Base-by-base conservation (phyloP, 805 yeast species). In the Candida palmyrensis region DNA sequence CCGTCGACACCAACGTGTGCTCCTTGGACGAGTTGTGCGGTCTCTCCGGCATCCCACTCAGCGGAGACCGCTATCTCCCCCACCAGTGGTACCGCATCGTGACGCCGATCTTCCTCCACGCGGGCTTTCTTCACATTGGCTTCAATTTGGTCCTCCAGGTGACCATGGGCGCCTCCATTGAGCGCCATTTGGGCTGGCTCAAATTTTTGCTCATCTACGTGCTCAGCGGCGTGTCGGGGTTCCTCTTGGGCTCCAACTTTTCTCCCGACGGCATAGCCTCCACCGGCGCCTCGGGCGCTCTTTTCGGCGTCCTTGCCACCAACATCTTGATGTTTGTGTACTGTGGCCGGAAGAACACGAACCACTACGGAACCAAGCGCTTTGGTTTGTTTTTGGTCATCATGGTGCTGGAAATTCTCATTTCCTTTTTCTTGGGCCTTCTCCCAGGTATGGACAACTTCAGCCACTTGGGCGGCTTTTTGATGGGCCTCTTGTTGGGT, bases 381-480 rank as follows among this genome's bases (percentile, higher is more conserved):
- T 83, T 75, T 40, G 60, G 57, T 22, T 47, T 68, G 5, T 61
- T 70, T 21, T 55, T 82, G 9, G 30, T 52, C 15, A 60, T 71
- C 10, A 68, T 77, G 56, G 39, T 78, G n/a, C 55, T 59, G 7
- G 87, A 82, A 48, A 67, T 82, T 23, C 45, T 79, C 9, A 62
- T 79, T 4, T 67, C 79, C 24, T 65, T 82, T 29, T 81, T 71
- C 5, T 55, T 82, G 13, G 89, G 89, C 0, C 58, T 82, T 13
- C 55, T 82, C 11, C 89, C 89, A 0, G 89, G 89, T 0, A 49
- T 82, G 34, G 89, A 82, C 52, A 82, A 82, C 49, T 82, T 82
- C 47, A 69, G 82, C 27, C 88, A 82, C 51, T 72, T 82, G 43
- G 89, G 89, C 8, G 89, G 89, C 5, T 79, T 81, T 55, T 71